These are phyloP conservation scores for Saccharomycopsis crataegensis DNA, from an alignment of 1,139 yeast species.

Conservation along the genomic window DNA sequence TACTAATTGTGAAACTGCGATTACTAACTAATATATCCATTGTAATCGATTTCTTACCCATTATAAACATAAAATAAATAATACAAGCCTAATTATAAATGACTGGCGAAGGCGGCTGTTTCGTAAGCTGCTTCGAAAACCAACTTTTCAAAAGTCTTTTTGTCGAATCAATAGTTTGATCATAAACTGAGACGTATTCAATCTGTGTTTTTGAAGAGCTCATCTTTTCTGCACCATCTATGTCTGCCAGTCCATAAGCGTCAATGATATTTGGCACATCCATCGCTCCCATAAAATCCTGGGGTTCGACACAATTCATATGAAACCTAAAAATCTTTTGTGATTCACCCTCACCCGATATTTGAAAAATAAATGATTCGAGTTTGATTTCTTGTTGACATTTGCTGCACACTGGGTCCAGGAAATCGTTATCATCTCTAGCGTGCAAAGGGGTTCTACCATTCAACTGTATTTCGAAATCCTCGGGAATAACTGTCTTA, in stretches of 20 bases:
- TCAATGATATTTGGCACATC: conserved; percentile 4
- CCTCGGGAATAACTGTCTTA: not conserved
- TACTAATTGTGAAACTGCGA: not conserved
- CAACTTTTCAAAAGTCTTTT: conserved; percentile 6
- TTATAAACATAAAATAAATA: not conserved
- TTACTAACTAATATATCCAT: not conserved
- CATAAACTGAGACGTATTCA: conserved; percentile 6
- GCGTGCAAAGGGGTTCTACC: not conserved
- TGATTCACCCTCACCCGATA: not conserved
- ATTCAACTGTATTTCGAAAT: not conserved
- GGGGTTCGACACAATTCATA: conserved; percentile 2
- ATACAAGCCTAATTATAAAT: not conserved
- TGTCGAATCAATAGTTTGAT: conserved; percentile 3
- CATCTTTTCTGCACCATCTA: not conserved
- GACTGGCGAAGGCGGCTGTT: conserved; percentile 1
- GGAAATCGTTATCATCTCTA: not conserved
- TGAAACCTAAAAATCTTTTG: conserved; percentile 2
- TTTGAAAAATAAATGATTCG: conserved; percentile 7
- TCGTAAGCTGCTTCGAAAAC: not conserved
- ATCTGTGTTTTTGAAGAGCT: not conserved
- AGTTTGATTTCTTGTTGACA: conserved; percentile 6
- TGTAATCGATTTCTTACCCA: not conserved
- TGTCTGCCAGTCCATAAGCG: conserved; percentile 1
- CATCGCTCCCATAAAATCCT: not conserved
- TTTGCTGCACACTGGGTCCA: conserved; percentile 1